Evolutionary conservation across 768 basidiomycete species (phyloP).

Genomic region (Dioszegia aurantiaca): DNA sequence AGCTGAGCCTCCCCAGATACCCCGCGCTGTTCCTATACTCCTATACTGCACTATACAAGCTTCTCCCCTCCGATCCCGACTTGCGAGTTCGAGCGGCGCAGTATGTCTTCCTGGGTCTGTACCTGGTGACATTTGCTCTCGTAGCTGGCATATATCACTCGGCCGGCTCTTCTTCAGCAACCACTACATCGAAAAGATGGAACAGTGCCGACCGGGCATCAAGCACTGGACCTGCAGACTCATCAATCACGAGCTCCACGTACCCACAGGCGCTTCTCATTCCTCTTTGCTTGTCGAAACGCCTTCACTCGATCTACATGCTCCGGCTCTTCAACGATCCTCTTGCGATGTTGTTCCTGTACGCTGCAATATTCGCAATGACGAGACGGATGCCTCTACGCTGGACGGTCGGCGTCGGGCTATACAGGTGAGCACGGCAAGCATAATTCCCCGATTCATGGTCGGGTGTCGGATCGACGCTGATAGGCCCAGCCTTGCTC

Average conservation of each 20-base stretch:
- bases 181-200: too few relatives aligned
- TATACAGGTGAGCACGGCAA: constrained; percentile 79
- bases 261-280: constrained; percentile 55
- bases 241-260: constrained; percentile 38
- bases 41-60: constrained; percentile 65
- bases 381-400: constrained; percentile 61
- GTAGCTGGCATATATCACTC: constrained; percentile 66
- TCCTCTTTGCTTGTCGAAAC: constrained; percentile 79
- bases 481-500: constrained; percentile 60
- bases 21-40: constrained; percentile 89
- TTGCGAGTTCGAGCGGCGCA: constrained; percentile 63
- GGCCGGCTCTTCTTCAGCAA: constrained; percentile 15
- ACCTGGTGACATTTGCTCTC: constrained; percentile 64
- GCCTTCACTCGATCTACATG: constrained; percentile 88
- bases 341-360: constrained; percentile 59
- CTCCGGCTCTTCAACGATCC: constrained; percentile 94
- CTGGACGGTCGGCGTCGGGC: constrained; percentile 49
- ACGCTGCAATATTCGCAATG: constrained; percentile 65
- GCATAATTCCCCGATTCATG: too few relatives aligned
- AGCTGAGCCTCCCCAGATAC: too few relatives aligned
- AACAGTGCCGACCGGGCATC: too few relatives aligned
- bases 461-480: too few relatives aligned
- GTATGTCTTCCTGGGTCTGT: constrained; percentile 72
- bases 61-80: constrained; percentile 57
- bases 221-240: too few relatives aligned